phyloP scores from a whole-genome alignment of 1,284 basidiomycete genomes.

The Gomphus bonarii region DNA sequence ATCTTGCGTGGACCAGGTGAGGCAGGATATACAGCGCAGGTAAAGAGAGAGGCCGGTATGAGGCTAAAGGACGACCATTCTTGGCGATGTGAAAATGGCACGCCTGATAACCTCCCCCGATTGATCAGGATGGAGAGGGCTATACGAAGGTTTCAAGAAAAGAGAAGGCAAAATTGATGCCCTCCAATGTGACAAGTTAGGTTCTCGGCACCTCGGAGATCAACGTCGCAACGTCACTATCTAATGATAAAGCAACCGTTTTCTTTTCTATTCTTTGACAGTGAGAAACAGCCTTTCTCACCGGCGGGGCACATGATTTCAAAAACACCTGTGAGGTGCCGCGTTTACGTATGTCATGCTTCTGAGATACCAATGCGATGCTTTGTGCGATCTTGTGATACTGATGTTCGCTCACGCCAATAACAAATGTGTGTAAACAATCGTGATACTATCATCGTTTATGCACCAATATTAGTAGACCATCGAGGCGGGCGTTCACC shows the following conservation, averaged over 20 bases:
- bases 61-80: slow-evolving; percentile 2
- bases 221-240: not conserved
- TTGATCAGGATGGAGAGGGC: not conserved
- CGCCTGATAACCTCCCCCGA: not conserved
- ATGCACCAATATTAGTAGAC: no score
- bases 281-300: no score
- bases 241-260: not conserved
- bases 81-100: not conserved
- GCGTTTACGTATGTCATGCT: not conserved
- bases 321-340: no score
- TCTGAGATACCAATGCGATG: not conserved
- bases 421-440: not conserved
- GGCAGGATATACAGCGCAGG: slow-evolving; percentile 15
- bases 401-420: not conserved
- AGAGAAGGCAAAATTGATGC: not conserved
- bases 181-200: not conserved
- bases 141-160: not conserved
- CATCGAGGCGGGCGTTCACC: no score
- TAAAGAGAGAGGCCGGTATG: slow-evolving; percentile 13
- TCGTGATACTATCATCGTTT: not conserved
- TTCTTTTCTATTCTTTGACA: no score
- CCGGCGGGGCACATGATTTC: no score
- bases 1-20: slow-evolving; percentile 13
- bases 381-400: not conserved
- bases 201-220: not conserved